Evolutionary conservation across 2,329 filamentous ascomycete genomes (phyloP).

Genomic region (Cercospora brassicicola): DNA sequence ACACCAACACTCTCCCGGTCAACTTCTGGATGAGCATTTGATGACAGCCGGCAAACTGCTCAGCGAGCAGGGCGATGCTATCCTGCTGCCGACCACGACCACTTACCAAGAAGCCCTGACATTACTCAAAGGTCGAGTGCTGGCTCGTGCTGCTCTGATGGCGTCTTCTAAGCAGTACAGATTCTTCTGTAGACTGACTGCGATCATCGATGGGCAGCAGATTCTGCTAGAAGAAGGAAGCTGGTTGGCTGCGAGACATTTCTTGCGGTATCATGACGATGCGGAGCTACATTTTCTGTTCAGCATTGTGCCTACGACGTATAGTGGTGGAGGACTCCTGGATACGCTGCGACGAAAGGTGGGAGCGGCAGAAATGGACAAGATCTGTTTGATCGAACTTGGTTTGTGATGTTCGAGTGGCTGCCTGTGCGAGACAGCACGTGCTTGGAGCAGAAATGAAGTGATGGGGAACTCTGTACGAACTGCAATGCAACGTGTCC

Average conservation of each 20-base stretch:
- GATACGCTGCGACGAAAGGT: background rate
- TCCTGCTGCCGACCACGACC: slow-evolving; percentile 10
- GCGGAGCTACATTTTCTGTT: slow-evolving; percentile 16
- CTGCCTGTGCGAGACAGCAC: background rate
- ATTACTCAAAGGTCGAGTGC: slow-evolving; percentile 7
- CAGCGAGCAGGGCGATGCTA: slow-evolving; percentile 3
- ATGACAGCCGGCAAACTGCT: slow-evolving; percentile 9
- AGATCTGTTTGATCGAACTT: background rate
- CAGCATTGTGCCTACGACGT: slow-evolving; percentile 6
- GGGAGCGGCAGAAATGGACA: background rate
- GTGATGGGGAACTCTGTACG: background rate
- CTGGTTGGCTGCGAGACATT: slow-evolving; percentile 19
- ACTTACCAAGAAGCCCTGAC: background rate
- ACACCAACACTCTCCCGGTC: slow-evolving; percentile 10
- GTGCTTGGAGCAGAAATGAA: background rate
- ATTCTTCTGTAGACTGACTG: slow-evolving; percentile 14
- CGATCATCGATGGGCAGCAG: background rate
- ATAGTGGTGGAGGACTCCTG: background rate
- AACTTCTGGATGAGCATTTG: slow-evolving; percentile 6
- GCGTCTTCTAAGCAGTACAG: background rate
- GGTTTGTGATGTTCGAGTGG: background rate
- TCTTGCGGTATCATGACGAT: slow-evolving; percentile 13
- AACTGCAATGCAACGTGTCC: background rate
- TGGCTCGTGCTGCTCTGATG: background rate
- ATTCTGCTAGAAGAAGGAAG: slow-evolving; percentile 19